phyloP scores from a whole-genome alignment of 306 rosid genomes.

The Trichosanthes cucumerina region DNA sequence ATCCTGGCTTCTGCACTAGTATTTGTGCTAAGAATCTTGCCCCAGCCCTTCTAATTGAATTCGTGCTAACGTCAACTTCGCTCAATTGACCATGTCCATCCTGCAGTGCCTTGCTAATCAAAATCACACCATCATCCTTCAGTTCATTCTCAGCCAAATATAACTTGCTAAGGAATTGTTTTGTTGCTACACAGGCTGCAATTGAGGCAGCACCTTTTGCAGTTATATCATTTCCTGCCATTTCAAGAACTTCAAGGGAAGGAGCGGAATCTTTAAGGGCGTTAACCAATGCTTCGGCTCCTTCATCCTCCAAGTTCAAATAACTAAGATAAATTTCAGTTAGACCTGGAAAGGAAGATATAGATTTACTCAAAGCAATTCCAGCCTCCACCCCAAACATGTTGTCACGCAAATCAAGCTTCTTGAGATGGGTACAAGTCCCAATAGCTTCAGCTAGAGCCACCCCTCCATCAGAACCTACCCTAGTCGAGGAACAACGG shows the following conservation, averaged over 20 bases:
- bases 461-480: conserved; percentile 52
- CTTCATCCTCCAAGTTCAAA: conserved; percentile 60
- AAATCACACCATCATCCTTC: conserved; percentile 55
- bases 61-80: conserved; percentile 49
- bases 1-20: conserved; percentile 47
- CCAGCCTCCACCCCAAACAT: conserved; percentile 68
- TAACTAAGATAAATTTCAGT: conserved; percentile 52
- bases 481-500: conserved; percentile 63
- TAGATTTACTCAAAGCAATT: conserved; percentile 43
- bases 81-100: conserved; percentile 35
- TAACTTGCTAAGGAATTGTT: conserved; percentile 42
- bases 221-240: conserved; percentile 57
- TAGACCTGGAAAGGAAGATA: conserved; percentile 36
- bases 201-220: conserved; percentile 39
- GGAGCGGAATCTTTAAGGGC: conserved; percentile 58
- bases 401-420: conserved; percentile 58
- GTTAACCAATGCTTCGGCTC: conserved; percentile 37
- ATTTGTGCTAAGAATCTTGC: conserved; percentile 50
- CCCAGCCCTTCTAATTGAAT: conserved; percentile 40
- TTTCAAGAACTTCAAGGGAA: conserved; percentile 44
- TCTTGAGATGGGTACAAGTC: conserved; percentile 36
- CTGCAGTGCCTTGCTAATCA: conserved; percentile 45
- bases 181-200: conserved; percentile 46
- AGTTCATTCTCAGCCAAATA: conserved; percentile 56
- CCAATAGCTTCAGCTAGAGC: conserved; percentile 52